Evolutionary conservation across 768 basidiomycete species (phyloP), one percentile per base, ranked within the genome.

Genomic region (Sutorius australiensis): DNA sequence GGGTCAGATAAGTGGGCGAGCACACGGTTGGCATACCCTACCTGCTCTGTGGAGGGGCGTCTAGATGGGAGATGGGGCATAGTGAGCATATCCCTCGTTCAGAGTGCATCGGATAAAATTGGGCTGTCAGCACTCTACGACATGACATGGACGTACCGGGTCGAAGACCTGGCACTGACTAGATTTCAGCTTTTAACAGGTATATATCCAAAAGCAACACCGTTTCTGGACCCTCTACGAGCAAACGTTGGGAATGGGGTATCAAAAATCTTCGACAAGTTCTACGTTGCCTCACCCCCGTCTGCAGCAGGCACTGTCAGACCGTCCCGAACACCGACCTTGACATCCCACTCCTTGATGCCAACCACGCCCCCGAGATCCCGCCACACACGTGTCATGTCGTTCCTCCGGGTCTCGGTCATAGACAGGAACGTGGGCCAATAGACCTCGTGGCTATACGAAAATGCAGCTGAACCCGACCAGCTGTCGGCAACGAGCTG

Each of bases 291-390:
- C 39, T 57, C 40, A 2, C 49, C 62, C 5, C 49, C 47, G 10
- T 56, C 37, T 7, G n/a, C 41, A 21, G 11, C n/a, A 4, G 48
- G 33, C 3, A 9, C 8, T 7, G 52, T 8, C 41, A 43, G 12
- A 32, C 53, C 60, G 37, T 67, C 67, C 11, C 59, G 59, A 17
- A 60, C 52, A 8, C 56, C 52, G 36, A 67, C 40, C 66, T 91
- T 92, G 60, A 87, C 84, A 21, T 89, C 86, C 81, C 84, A 90
- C 65, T 95, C 92, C 63, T 80, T 84, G 32, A 85, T 65, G 1
- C 92, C 92, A 21, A 92, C 73, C 46, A 61, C 75, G 1, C 77
- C 88, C 2, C 92, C 93, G 19, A 87, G 72, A 47, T 72, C 68
- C 41, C 74, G 74, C 93, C 93, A 95, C 36, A 74, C 78, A 42